Base-by-base conservation (phyloP, 768 basidiomycete species). In the Cystobasidium onofrii region DNA sequence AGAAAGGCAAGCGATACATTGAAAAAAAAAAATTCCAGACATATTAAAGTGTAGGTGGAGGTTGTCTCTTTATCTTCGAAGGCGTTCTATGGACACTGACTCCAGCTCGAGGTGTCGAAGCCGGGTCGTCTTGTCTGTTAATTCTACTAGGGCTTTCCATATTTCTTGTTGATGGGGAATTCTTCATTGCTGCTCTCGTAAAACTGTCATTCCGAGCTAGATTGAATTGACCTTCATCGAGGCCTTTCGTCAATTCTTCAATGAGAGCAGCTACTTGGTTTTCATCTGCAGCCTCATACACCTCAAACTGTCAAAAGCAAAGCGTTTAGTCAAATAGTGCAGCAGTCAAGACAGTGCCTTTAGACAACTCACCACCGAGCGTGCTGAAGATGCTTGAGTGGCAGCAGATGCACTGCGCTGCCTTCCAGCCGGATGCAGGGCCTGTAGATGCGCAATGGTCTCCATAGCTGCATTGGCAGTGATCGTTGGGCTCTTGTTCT, bases 151-250 rank as follows among this genome's bases (percentile, higher is more conserved):
- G 43, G 39, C 25, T 36, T 39, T 27, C 9, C 36, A 44, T 64
- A 15, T 2, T 64, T 39, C 17, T 44, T 1, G 6, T 27, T 13
- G 12, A 12, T 3, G 33, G 10, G 2, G 10, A 13, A 12, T 23
- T 39, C 10, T 43, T 43, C 63, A 31, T 64, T 44, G 63, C 31
- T 3, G 63, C 25, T 34, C 23, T 67, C 15, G 44, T 1, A 29
- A 52, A 15, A 18, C 36, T 67, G n/a, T 43, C 65, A 15, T 17
- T 44, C 10, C 65, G 65, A 25, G 69, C 13, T 15, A 75, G 60
- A 52, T 75, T 75, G 74, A 75, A 75, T 33, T 55, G 44, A 27
- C 74, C 74, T 27, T 60, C 55, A 54, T 75, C 74, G n/a, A 75
- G 66, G 17, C 33, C 60, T 50, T 25, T n/a, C 12, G 74, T 75